Base-by-base conservation (phyloP, 2,329 filamentous ascomycete species). In the Colletotrichum tofieldiae region DNA sequence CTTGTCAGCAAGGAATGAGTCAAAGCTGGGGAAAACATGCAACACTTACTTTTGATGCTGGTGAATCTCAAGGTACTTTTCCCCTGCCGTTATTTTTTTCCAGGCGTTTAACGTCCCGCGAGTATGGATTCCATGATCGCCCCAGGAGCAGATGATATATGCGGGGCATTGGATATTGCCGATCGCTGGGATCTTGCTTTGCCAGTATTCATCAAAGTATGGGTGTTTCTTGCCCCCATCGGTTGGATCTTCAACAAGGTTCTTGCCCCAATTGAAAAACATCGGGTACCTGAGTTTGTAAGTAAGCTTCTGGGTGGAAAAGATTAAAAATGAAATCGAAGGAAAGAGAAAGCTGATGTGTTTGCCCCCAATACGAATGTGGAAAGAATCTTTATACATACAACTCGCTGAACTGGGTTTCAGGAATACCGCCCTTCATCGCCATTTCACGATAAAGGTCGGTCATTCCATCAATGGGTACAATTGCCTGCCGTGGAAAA, bases 141-240 rank as follows among this genome's bases (percentile, higher is more conserved):
- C n/a, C 54, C 54, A 56, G 14, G 32, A 35, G 14, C 54, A 56
- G 23, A 56, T 56, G 20, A 56, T 26, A 12, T 56, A 56, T n/a
- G 54, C 35, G 6, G 54, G 54, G 32, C 32, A 35, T 4, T 23
- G 35, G 9, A 56, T 56, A 3, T 56, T 35, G 37, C 4, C 7
- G 8, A 56, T 32, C 14, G 54, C 54, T 26, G 54, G n/a, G 3
- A 56, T 16, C 32, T 56, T 56, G 54, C 54, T 56, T 39, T 56
- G 35, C 54, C 54, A 56, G n/a, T 56, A 56, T 23, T 56, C 54
- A 41, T 56, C 54, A 23, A 56, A 56, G 54, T 41, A 56, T 14
- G 54, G 54, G 54, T 56, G 54, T 23, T 35, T 56, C 54, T 56
- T 41, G 35, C 29, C 4, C n/a, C 54, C 54, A 5, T 56, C 54